These are phyloP conservation scores for Hymenoscyphus scutula DNA, from an alignment of 2,329 filamentous ascomycete species.

Conservation along the genomic window DNA sequence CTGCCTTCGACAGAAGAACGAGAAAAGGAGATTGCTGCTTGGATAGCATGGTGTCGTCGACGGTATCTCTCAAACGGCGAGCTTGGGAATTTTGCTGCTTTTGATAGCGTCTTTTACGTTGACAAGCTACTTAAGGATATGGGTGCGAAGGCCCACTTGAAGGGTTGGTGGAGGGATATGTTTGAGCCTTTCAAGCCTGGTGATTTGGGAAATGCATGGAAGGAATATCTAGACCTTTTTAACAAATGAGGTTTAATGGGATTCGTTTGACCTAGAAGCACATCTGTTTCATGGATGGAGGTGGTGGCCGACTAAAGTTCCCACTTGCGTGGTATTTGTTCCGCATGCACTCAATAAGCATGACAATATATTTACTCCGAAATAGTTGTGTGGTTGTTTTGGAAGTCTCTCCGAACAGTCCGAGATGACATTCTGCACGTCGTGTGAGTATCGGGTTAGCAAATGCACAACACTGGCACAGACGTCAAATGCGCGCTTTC, in stretches of 20 bases:
- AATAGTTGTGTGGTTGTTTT: too few relatives aligned
- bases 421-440: too few relatives aligned
- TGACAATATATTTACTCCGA: too few relatives aligned
- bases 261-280: background rate
- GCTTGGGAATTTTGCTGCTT: constrained; percentile 7
- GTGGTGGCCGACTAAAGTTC: too few relatives aligned
- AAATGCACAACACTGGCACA: too few relatives aligned
- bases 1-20: constrained; percentile 10
- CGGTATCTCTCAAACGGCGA: constrained; percentile 12
- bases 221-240: background rate
- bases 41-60: constrained; percentile 11
- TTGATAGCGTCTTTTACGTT: constrained; percentile 6
- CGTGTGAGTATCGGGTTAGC: too few relatives aligned
- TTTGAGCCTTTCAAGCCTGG: background rate
- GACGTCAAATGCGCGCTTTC: too few relatives aligned
- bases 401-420: too few relatives aligned
- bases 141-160: background rate
- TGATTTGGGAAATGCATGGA: background rate
- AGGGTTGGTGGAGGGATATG: constrained; percentile 1
- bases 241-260: background rate
- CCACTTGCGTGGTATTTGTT: too few relatives aligned
- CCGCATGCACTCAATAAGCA: too few relatives aligned
- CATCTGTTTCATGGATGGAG: background rate
- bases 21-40: constrained; percentile 11
- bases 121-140: background rate